These are phyloP conservation scores for Trichoderma aggressivum DNA, from an alignment of 2,329 filamentous ascomycete species.

Conservation along the genomic window DNA sequence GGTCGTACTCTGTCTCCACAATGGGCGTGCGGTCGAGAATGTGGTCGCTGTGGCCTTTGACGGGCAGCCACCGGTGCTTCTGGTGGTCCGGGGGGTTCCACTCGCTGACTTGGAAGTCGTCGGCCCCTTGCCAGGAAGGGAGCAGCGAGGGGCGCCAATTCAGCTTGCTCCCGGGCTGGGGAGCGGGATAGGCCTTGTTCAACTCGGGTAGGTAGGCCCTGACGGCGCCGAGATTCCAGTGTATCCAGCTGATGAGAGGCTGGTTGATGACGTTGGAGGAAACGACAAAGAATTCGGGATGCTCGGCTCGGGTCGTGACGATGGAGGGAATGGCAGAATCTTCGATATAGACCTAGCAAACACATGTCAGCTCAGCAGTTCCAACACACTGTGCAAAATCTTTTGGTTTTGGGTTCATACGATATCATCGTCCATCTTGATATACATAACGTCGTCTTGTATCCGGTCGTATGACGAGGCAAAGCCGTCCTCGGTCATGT, in stretches of 20 bases:
- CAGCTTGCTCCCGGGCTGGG: conserved; percentile 26
- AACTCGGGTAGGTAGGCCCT: conserved; percentile 52
- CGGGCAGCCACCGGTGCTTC: conserved; percentile 50
- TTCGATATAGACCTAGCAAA: conserved; percentile 34
- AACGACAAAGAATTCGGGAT: conserved; percentile 49
- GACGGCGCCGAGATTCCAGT: conserved; percentile 51
- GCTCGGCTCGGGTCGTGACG: conserved; percentile 48
- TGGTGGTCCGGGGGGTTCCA: conserved; percentile 36
- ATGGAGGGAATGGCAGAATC: conserved; percentile 48
- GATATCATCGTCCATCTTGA: conserved; percentile 38
- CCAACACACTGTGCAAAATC: neutral
- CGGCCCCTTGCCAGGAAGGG: conserved; percentile 33
- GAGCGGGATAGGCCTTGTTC: conserved; percentile 24
- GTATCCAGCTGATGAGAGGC: conserved; percentile 51
- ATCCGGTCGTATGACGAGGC: conserved; percentile 42
- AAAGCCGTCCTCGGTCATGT: conserved; percentile 35
- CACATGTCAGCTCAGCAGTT: neutral
- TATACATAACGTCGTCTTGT: conserved; percentile 44
- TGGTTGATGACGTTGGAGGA: conserved; percentile 57
- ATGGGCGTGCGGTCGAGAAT: conserved; percentile 46
- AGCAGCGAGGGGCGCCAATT: conserved; percentile 40
- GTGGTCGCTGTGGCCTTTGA: conserved; percentile 34
- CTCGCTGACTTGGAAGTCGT: conserved; percentile 30
- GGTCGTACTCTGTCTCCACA: conserved; percentile 44
- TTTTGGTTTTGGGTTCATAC: conserved; percentile 28